These are phyloP conservation scores for Leishmania guyanensis DNA, from an alignment of 208 protist species.

Conservation along the genomic window DNA sequence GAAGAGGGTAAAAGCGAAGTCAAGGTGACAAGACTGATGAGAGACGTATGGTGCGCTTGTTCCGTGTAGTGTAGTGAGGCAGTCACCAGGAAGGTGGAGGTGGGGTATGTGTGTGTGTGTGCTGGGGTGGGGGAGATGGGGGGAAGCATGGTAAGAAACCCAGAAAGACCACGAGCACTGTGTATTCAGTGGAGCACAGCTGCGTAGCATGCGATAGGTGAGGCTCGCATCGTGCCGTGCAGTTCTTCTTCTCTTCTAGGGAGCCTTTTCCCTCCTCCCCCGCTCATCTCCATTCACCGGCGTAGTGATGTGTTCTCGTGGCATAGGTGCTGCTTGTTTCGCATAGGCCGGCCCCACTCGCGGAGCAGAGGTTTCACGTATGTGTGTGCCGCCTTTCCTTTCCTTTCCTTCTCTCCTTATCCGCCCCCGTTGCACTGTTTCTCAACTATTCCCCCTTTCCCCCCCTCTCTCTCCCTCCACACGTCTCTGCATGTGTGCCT, in stretches of 20 bases:
- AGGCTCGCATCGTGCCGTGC: not conserved
- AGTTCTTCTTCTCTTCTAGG: not conserved
- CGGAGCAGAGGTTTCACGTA: not conserved
- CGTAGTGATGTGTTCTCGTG: not conserved
- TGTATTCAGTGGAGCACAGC: not conserved
- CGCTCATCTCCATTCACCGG: not conserved
- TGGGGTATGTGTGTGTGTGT: not conserved
- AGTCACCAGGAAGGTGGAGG: not conserved
- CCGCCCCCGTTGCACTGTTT: not conserved
- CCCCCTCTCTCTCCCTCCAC: not conserved
- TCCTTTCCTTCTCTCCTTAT: not conserved
- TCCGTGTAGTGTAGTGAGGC: not conserved
- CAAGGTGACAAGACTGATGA: not conserved
- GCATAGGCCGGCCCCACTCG: not conserved
- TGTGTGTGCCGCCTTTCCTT: not conserved
- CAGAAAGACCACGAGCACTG: not conserved
- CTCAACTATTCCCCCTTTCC: not conserved
- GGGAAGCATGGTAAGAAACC: not conserved
- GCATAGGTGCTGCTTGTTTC: not conserved
- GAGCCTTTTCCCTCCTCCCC: not conserved
- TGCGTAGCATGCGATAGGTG: not conserved
- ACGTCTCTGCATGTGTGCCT: not conserved
- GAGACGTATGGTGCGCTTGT: not conserved
- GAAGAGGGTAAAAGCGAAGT: not conserved
- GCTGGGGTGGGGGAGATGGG: not conserved